phyloP scores from a whole-genome alignment of 2,329 filamentous ascomycete species.

The Aspergillus nomiae region DNA sequence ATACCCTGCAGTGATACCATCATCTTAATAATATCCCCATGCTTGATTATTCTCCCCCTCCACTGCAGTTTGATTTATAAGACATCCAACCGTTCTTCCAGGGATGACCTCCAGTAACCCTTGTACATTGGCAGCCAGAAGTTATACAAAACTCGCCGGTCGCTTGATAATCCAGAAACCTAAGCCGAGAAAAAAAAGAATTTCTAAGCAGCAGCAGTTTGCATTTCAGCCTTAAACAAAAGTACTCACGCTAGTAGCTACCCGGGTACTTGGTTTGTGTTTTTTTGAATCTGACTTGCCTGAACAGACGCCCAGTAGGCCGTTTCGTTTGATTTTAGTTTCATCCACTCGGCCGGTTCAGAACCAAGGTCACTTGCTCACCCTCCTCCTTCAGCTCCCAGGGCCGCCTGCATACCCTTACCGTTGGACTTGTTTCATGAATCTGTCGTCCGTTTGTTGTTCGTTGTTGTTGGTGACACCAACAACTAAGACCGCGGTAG shows the following conservation, averaged over 20 bases:
- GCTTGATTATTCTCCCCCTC: background rate
- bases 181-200: background rate
- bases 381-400: background rate
- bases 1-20: background rate
- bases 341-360: background rate
- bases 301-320: background rate
- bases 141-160: background rate
- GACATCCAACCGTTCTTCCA: background rate
- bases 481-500: background rate
- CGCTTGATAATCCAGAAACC: background rate
- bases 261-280: background rate
- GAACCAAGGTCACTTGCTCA: background rate
- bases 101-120: background rate
- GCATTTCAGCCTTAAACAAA: background rate
- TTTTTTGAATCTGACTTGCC: background rate
- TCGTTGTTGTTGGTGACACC: background rate
- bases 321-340: slow-evolving; percentile 2
- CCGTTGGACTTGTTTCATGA: background rate
- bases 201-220: background rate
- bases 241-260: background rate
- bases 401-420: background rate
- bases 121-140: background rate
- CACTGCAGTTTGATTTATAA: background rate
- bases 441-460: background rate
- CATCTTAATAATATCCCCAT: background rate